Conservation (phyloP, 345 rosid species). For the Hirschfeldia incana region DNA sequence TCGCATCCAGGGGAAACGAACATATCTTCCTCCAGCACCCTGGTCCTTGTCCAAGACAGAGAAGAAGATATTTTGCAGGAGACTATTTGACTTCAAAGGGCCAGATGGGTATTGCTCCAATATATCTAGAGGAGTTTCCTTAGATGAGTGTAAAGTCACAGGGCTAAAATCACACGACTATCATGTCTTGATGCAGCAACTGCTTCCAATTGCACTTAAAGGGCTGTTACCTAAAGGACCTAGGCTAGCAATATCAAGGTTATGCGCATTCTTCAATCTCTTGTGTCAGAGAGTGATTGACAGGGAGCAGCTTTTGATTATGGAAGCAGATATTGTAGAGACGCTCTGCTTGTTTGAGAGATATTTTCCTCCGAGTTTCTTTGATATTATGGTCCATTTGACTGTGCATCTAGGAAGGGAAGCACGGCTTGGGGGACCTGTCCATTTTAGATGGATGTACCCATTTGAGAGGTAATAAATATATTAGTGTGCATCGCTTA, state of each 20-base stretch:
- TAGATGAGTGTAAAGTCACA: not conserved
- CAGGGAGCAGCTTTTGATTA: not conserved
- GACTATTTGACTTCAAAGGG: too few relatives aligned
- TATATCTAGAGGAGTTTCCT: not conserved
- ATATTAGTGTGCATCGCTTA: too few relatives aligned
- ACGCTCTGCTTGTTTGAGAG: not conserved
- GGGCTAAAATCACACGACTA: not conserved
- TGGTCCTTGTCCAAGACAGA: not conserved
- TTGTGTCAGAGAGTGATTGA: not conserved
- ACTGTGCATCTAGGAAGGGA: not conserved
- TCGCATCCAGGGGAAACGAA: too few relatives aligned
- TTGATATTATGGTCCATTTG: not conserved
- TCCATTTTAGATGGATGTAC: not conserved
- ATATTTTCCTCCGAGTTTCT: conserved; percentile 6
- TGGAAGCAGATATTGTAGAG: conserved; percentile 10
- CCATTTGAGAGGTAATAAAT: conserved; percentile 2
- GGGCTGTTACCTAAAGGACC: too few relatives aligned
- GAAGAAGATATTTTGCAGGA: not conserved
- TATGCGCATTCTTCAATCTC: not conserved
- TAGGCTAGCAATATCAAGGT: not conserved
- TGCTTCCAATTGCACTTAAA: too few relatives aligned
- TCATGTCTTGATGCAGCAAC: not conserved
- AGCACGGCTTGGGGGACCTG: conserved; percentile 3
- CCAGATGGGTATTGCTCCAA: not conserved
- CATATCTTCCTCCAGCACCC: not conserved